Conservation (phyloP, 495 filamentous ascomycete species). For the Bacidia rubella region DNA sequence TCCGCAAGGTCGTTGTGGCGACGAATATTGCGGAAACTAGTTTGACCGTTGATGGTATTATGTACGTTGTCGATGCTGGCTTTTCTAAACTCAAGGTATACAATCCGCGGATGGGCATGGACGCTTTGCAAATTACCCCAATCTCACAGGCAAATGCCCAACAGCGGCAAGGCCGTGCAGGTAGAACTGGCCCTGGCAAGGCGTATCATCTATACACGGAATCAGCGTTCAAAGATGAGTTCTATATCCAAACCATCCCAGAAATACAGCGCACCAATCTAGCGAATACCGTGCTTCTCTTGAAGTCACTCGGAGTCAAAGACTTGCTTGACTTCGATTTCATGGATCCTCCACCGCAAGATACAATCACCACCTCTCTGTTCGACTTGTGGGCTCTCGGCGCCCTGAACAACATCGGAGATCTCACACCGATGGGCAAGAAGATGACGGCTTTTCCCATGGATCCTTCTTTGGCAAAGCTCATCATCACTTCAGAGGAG, state of each 20-base stretch:
- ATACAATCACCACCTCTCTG: constrained; percentile 91
- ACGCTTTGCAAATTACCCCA: constrained; percentile 94
- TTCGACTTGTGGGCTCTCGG: constrained; percentile 98
- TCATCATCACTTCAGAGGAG: constrained; percentile 75
- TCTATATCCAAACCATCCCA: constrained; percentile 95
- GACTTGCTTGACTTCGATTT: constrained; percentile 97
- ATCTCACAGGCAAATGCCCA: constrained; percentile 94
- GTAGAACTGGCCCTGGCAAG: constrained; percentile 89
- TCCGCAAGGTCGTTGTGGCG: constrained; percentile 93
- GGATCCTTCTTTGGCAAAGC: constrained; percentile 87
- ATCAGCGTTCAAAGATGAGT: constrained; percentile 85
- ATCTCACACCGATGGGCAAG: constrained; percentile 71
- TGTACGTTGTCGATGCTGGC: constrained; percentile 95
- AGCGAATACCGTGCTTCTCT: constrained; percentile 80
- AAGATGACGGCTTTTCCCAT: constrained; percentile 97
- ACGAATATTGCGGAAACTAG: constrained; percentile 98
- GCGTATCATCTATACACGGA: constrained; percentile 93
- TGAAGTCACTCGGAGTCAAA: constrained; percentile 90
- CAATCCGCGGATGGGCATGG: constrained; percentile 98
- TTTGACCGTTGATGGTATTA: constrained; percentile 96
- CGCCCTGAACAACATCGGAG: constrained; percentile 84
- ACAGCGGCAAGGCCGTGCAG: constrained; percentile 86
- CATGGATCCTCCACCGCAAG: constrained; percentile 97
- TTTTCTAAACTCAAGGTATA: constrained; percentile 98
- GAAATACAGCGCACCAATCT: constrained; percentile 97